Base-by-base conservation (phyloP, 345 rosid species). In the Litchi chinensis region DNA sequence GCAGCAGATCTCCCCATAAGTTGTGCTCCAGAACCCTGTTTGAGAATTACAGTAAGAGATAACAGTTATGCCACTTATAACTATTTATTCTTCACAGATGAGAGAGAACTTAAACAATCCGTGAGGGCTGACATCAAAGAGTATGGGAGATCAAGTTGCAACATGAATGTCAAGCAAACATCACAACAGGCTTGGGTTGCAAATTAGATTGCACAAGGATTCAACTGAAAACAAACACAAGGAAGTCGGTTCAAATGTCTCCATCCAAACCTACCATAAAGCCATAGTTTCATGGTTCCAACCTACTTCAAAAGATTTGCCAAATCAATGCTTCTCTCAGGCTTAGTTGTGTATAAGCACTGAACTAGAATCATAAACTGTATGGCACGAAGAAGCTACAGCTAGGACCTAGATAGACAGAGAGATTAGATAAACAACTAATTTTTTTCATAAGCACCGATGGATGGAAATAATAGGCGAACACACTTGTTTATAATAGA, bases 1-100 rank as follows among this genome's bases (percentile, higher is more conserved):
- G 98, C 99, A 79, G 92, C 93, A 62, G 99, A 83, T 83, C 98
- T 90, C 83, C 87, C 93, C 77, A 90, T 84, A 77, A 88, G 92
- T 74, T 92, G 91, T 73, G 93, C 75, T 82, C 97, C 98, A 59
- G 98, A 39, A 74, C 80, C 87, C 96, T 96, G 85, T 63, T 70
- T 65, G 21, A 81, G 24, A 80, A 64, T 64, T 79, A 46, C 37
- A 28, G 76, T 77, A n/a, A 82, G 78, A 64, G 63, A 65, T 18
- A 76, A 68, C 41, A 68, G 46, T 22, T n/a, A 24, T 7, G 46
- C 24, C 76, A 46, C 16, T 39, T 7, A 54, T 32, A 37, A 79
- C n/a, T 68, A 48, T 10, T 37, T 79, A 50, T 72, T 60, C 46
- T 79, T 64, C 40, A 74, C 26, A 67, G 26, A 48, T 41, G 68